phyloP scores from a whole-genome alignment of 192 early-diverging fungal genomes.

The Entomortierella parvispora region DNA sequence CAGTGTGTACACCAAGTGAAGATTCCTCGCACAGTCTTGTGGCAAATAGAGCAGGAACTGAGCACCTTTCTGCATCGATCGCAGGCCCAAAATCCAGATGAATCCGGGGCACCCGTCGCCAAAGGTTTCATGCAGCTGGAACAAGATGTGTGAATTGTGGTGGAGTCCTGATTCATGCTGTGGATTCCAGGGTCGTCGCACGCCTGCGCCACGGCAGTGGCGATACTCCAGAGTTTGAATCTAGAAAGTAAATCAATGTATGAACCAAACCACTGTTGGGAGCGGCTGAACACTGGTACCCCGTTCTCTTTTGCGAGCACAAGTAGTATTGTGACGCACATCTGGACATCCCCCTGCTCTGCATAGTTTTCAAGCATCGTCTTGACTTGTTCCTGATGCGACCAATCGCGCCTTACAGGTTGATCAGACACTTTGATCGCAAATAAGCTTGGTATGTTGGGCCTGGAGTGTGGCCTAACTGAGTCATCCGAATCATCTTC shows the following conservation, averaged over 20 bases:
- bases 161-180: conserved; percentile 67
- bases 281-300: conserved; percentile 32
- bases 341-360: conserved; percentile 84
- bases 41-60: conserved; percentile 77
- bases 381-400: conserved; percentile 58
- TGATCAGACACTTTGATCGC: conserved; percentile 51
- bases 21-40: conserved; percentile 74
- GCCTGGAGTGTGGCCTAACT: conserved; percentile 2
- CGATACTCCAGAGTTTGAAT: conserved; percentile 75
- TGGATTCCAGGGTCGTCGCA: conserved; percentile 48
- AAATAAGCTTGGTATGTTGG: conserved; percentile 36
- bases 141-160: conserved; percentile 76
- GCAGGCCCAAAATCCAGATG: conserved; percentile 70
- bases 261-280: conserved; percentile 73
- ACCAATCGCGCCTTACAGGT: conserved; percentile 48
- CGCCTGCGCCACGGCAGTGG: conserved; percentile 67
- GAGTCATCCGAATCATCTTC: conserved; percentile 14
- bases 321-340: conserved; percentile 76
- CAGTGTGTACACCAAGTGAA: conserved; percentile 87
- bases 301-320: conserved; percentile 62
- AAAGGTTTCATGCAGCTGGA: conserved; percentile 74
- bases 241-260: conserved; percentile 81
- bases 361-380: conserved; percentile 77
- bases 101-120: conserved; percentile 31
- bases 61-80: conserved; percentile 72